Percentiles rank a stretch among this genome's conserved stretches.
Conservation (phyloP, 345 rosid species). For the Eutrema japonicum region DNA sequence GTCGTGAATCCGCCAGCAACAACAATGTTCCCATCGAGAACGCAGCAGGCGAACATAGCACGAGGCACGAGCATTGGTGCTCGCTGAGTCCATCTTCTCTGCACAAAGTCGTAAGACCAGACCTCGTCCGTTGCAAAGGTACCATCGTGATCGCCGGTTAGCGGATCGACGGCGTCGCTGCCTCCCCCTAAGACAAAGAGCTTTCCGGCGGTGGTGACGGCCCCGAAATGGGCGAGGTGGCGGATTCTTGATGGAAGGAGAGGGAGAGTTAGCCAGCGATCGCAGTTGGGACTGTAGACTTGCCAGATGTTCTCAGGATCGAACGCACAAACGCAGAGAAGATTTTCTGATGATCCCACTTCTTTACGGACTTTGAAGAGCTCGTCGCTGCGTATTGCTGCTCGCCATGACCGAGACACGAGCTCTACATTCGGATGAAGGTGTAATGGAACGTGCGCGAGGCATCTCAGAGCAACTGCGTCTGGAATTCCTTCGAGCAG, state of each 20-base stretch:
- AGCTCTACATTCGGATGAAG: slow-evolving; percentile 77
- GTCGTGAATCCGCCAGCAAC: slow-evolving; percentile 96
- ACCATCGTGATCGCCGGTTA: slow-evolving; percentile 94
- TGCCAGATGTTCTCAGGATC: slow-evolving; percentile 98
- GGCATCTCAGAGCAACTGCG: slow-evolving; percentile 87
- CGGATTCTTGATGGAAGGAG: slow-evolving; percentile 82
- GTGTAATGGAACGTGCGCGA: slow-evolving; percentile 83
- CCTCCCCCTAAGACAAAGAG: slow-evolving; percentile 95
- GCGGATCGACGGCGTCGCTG: slow-evolving; percentile 90
- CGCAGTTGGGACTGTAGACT: slow-evolving; percentile 78
- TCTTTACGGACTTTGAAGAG: slow-evolving; percentile 78
- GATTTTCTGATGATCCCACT: slow-evolving; percentile 67
- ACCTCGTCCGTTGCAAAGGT: slow-evolving; percentile 92
- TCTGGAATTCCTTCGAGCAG: slow-evolving; percentile 94
- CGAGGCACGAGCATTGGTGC: slow-evolving; percentile 93
- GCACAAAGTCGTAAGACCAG: slow-evolving; percentile 88
- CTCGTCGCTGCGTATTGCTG: slow-evolving; percentile 73
- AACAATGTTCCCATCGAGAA: slow-evolving; percentile 79
- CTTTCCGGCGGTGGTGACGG: slow-evolving; percentile 64
- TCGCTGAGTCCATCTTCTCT: slow-evolving; percentile 64
- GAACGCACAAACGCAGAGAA: slow-evolving; percentile 82
- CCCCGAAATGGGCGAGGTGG: slow-evolving; percentile 89
- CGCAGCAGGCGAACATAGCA: slow-evolving; percentile 94
- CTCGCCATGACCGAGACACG: slow-evolving; percentile 95
- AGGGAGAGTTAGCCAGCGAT: slow-evolving; percentile 91